Evolutionary conservation across 2,329 filamentous ascomycete species (phyloP).

Genomic region (Cladosporium colombiae): DNA sequence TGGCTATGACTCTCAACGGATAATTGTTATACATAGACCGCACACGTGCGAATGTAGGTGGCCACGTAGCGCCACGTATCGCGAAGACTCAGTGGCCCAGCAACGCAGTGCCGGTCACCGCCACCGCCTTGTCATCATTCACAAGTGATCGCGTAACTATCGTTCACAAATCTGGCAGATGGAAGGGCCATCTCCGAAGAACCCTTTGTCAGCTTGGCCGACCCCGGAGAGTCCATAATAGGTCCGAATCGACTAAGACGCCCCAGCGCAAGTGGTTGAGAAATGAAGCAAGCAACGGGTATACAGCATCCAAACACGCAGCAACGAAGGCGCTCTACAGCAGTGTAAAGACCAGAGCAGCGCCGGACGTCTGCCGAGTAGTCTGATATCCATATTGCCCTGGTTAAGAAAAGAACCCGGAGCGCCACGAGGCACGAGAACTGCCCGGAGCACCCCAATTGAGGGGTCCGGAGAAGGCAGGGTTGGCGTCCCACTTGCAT

Average conservation of each 20-base stretch:
- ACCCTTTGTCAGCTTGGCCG: constrained; percentile 21
- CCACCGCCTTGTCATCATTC: constrained; percentile 3
- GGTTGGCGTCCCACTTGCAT: constrained; percentile 11
- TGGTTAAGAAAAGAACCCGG: constrained; percentile 20
- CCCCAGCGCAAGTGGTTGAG: constrained; percentile 18
- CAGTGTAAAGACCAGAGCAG: not conserved
- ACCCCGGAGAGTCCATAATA: constrained; percentile 22
- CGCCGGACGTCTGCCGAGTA: constrained; percentile 12
- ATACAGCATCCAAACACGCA: constrained; percentile 4
- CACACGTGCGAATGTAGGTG: not conserved
- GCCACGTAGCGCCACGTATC: not conserved
- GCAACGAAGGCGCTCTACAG: constrained; percentile 11
- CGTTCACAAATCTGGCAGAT: constrained; percentile 5
- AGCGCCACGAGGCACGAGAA: constrained; percentile 15
- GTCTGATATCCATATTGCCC: constrained; percentile 25
- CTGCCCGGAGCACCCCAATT: constrained; percentile 3
- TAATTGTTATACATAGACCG: not conserved
- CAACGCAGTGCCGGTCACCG: not conserved
- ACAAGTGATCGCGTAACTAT: constrained; percentile 14
- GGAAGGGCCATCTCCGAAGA: constrained; percentile 2
- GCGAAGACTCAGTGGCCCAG: not conserved
- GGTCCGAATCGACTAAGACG: constrained; percentile 23
- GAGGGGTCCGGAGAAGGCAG: constrained; percentile 19
- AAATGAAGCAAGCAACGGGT: not conserved
- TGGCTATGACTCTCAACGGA: not conserved